Evolutionary conservation across 1,284 basidiomycete species (phyloP), one percentile per base, ranked within the genome.

Genomic region (Cryptococcus floricola): DNA sequence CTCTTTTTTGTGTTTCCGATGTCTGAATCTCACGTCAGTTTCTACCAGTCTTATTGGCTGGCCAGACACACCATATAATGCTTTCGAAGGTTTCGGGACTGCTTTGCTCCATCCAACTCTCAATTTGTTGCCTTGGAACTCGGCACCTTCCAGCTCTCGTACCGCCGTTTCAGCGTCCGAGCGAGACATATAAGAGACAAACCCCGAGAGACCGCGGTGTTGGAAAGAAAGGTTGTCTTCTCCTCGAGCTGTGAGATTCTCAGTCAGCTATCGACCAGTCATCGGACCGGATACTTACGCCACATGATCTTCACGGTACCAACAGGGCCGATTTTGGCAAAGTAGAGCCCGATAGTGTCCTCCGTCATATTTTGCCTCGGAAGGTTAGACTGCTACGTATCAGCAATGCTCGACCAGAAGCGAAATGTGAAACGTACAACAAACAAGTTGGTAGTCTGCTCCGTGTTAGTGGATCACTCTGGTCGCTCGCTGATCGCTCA

Each of bases 31-130:
- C 5, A 10, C 7, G 14, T n/a, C 14, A 42, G 14, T 16, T 16
- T 28, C 25, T 46, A 9, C 44, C 14, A 16, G 14, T 42, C 8
- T 16, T 13, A 42, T 10, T n/a, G 8, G 7, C 19, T 10, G 16
- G 41, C 34, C n/a, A 38, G 14, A 27, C 80, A 79, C 50, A 95
- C 93, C 85, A 78, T 89, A 96, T 63, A 88, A 79, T 1, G 93
- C 82, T 68, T 85, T 86, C 0, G 81, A 77, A 14, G 89, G 91
- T 51, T 95, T 80, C 7, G 91, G 87, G 16, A 98, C 89, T 2
- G 91, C 87, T 74, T 97, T 98, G 66, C 93, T 94, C 94, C 95
- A 98, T 18, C 91, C 90, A 14, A 94, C 87, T 27, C 89, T 83
- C 18, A 98, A 77, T 25, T 89, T 74, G 39, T 82, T 87, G 0